phyloP scores from a whole-genome alignment of 306 rosid species.

The Medicago ruthenica region DNA sequence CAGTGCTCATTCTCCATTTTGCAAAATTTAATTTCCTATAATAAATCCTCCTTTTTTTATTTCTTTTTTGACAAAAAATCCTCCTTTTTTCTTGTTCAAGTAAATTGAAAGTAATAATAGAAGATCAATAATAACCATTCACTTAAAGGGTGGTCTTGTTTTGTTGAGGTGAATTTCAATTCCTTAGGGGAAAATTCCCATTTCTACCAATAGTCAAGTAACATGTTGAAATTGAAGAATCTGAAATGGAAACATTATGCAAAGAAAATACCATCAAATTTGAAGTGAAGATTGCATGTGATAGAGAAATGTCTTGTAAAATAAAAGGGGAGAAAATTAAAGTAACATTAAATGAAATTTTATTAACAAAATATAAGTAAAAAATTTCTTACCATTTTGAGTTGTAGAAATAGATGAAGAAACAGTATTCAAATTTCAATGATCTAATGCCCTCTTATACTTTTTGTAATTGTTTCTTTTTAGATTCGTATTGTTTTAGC shows the following conservation, averaged over 20 bases:
- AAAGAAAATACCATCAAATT: slow-evolving; percentile 26
- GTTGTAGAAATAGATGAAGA: slow-evolving; percentile 13
- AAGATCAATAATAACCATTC: slow-evolving; percentile 30
- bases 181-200: slow-evolving; percentile 1
- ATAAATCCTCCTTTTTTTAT: neutral
- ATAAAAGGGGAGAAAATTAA: neutral
- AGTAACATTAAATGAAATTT: slow-evolving; percentile 10
- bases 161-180: slow-evolving; percentile 1
- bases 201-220: slow-evolving; percentile 10
- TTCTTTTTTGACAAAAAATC: neutral
- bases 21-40: neutral
- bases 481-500: slow-evolving; percentile 45
- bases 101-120: slow-evolving; percentile 11
- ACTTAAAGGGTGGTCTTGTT: slow-evolving; percentile 2
- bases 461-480: slow-evolving; percentile 26
- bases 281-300: neutral
- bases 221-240: slow-evolving; percentile 34
- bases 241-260: slow-evolving; percentile 33
- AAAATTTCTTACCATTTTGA: slow-evolving; percentile 32
- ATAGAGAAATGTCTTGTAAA: neutral
- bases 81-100: neutral
- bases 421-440: slow-evolving; percentile 11
- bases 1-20: slow-evolving; percentile 46
- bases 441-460: slow-evolving; percentile 31
- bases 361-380: neutral